phyloP scores from a whole-genome alignment of 495 filamentous ascomycete species.

The Xylaria curta region DNA sequence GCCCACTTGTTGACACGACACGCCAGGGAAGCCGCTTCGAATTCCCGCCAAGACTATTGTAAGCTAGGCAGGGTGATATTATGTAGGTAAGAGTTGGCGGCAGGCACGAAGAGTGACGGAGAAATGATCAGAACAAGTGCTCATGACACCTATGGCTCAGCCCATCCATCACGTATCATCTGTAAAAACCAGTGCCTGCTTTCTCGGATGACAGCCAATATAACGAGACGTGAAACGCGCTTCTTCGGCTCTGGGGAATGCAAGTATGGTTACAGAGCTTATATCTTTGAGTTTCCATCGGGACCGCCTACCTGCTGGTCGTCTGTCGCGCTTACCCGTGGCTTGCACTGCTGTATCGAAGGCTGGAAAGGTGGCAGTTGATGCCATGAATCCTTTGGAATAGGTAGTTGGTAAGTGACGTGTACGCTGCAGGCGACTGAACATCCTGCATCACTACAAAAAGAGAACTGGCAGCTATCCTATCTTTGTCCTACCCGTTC shows the following conservation, averaged over 20 bases:
- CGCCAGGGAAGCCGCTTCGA: slow-evolving; percentile 5
- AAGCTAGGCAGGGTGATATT: slow-evolving; percentile 13
- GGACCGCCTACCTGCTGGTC: slow-evolving; percentile 12
- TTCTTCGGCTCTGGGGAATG: slow-evolving; percentile 7
- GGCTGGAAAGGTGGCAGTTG: slow-evolving; percentile 11
- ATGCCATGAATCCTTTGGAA: slow-evolving; percentile 1
- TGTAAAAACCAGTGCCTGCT: background rate
- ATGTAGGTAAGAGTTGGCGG: slow-evolving; percentile 11
- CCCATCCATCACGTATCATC: slow-evolving; percentile 9
- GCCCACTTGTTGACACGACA: slow-evolving; percentile 18
- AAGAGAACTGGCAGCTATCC: slow-evolving; percentile 9
- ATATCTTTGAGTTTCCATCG: slow-evolving; percentile 12
- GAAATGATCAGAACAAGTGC: background rate
- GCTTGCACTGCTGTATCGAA: background rate
- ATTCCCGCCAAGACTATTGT: slow-evolving; percentile 21
- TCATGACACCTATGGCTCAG: background rate
- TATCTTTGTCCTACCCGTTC: background rate
- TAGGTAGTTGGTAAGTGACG: slow-evolving; percentile 26
- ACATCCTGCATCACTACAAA: slow-evolving; percentile 14
- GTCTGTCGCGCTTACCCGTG: slow-evolving; percentile 23
- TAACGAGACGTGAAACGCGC: slow-evolving; percentile 12
- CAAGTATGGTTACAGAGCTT: slow-evolving; percentile 23
- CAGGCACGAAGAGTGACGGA: background rate
- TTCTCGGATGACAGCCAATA: background rate
- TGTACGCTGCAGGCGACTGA: slow-evolving; percentile 21